These are phyloP conservation scores for Hymenoscyphus infarciens DNA, from an alignment of 2,329 filamentous ascomycete genomes.

Conservation along the genomic window DNA sequence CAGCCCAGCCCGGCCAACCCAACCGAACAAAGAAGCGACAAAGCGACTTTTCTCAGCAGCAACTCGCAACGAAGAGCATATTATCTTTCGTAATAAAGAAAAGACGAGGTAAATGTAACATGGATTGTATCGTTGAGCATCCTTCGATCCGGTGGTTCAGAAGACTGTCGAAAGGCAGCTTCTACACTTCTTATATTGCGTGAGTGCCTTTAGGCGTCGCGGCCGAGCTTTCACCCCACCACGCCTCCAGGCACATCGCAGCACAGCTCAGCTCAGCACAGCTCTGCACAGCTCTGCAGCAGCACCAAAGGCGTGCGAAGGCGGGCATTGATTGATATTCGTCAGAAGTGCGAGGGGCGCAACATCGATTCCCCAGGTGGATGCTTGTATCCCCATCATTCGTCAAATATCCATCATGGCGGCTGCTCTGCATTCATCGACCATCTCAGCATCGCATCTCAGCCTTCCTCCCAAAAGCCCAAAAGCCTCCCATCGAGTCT, in stretches of 20 bases:
- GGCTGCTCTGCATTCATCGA: not conserved
- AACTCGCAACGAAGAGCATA: not conserved
- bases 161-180: slow-evolving; percentile 2
- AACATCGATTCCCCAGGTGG: not conserved
- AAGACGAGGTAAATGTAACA: not conserved
- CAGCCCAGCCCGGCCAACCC: not conserved
- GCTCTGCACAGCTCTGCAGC: not conserved
- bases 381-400: not conserved
- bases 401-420: not conserved
- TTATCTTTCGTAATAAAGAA: not conserved
- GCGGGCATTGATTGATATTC: not conserved
- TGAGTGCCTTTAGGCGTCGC: not conserved
- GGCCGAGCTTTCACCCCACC: not conserved
- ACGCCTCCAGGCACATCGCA: not conserved
- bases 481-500: no score
- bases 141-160: slow-evolving; percentile 6
- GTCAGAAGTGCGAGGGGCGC: not conserved
- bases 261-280: not conserved
- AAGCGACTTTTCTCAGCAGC: not conserved
- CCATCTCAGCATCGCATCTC: not conserved
- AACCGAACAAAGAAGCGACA: not conserved
- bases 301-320: not conserved
- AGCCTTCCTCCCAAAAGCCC: not conserved
- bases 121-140: not conserved
- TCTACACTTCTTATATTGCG: slow-evolving; percentile 8